These are phyloP conservation scores for Picea engelmannii DNA, from an alignment of 83 land plant species.

Conservation along the genomic window DNA sequence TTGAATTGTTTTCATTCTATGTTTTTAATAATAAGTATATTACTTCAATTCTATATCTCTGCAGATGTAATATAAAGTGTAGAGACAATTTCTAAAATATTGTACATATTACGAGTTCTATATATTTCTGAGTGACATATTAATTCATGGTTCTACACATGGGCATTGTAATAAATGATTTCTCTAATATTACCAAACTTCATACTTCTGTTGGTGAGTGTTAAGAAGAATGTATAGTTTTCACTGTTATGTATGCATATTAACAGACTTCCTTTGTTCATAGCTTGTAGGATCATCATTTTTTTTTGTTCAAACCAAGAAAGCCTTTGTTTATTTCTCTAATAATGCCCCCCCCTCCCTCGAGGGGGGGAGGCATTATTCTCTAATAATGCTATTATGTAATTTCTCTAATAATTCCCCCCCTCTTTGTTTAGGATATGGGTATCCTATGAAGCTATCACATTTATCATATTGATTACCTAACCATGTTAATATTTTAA, in stretches of 20 bases:
- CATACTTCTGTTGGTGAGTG: not conserved
- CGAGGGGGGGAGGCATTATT: no score
- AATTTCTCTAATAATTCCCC: no score
- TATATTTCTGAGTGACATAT: not conserved
- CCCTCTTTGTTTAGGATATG: no score
- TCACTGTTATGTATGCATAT: not conserved
- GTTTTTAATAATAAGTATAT: not conserved
- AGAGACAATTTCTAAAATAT: not conserved
- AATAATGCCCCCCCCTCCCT: no score
- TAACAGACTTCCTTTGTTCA: not conserved
- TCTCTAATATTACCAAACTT: not conserved
- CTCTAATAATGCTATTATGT: no score
- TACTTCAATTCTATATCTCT: not conserved
- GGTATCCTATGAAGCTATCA: not conserved
- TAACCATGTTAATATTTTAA: not conserved
- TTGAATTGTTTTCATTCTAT: not conserved
- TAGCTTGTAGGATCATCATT: not conserved
- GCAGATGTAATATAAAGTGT: not conserved
- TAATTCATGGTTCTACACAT: not conserved
- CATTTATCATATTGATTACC: not conserved
- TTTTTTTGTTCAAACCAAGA: not conserved
- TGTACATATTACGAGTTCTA: conserved; percentile 1
- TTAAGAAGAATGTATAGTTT: not conserved
- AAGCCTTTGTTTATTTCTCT: not conserved
- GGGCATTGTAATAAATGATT: not conserved